A percentile compares a stretch with the other conserved stretches of the same genome.
phyloP scores from a whole-genome alignment of 441 rosid genomes.

The Pelargonium cotyledonis region DNA sequence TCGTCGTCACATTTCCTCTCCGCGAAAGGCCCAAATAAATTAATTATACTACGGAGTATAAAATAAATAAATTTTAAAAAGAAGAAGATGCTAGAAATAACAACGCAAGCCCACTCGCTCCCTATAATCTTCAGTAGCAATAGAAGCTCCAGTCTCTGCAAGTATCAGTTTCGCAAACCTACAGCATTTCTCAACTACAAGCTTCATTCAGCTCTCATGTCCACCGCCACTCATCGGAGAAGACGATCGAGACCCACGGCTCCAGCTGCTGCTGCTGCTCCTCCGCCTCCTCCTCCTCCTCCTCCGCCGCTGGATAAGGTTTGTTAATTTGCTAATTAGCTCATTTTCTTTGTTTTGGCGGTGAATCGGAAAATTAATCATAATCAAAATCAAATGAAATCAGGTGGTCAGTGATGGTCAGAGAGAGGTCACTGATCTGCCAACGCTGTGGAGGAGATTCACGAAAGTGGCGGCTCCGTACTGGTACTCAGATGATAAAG shows the following conservation, averaged over 20 bases:
- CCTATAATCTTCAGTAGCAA: background rate
- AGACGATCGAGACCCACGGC: background rate
- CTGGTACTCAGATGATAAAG: conserved; percentile 79
- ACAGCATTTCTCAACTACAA: no score
- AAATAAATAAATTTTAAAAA: background rate
- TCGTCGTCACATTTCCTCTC: background rate
- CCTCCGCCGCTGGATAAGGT: background rate
- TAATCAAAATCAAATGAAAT: background rate
- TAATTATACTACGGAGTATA: background rate
- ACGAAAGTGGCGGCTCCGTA: conserved; percentile 90
- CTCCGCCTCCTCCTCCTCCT: background rate
- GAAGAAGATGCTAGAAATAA: background rate
- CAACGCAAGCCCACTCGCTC: background rate
- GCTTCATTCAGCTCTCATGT: background rate
- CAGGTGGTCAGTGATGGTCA: conserved; percentile 15
- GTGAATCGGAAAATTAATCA: background rate
- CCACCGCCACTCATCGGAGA: background rate
- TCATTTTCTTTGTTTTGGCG: background rate
- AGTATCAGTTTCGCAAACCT: background rate
- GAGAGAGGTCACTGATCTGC: conserved; percentile 35
- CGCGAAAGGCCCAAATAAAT: background rate
- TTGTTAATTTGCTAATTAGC: background rate
- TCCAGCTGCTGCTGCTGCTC: background rate
- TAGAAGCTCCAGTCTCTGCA: background rate
- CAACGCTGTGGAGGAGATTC: conserved; percentile 49